Base-by-base conservation (phyloP, 2,329 filamentous ascomycete genomes). In the Truncatella angustata region DNA sequence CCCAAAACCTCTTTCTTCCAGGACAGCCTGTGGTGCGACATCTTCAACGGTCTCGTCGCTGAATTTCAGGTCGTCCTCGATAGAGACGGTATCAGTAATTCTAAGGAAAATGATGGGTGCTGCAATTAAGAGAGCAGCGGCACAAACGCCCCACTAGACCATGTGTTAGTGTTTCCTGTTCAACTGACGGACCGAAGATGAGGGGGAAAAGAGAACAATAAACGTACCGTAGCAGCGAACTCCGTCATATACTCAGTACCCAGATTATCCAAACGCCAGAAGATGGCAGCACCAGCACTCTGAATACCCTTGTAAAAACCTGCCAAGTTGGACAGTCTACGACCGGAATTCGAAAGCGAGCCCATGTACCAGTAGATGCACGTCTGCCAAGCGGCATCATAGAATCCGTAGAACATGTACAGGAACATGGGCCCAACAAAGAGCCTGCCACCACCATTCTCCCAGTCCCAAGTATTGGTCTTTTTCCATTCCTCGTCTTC, bases 341-440 rank as follows among this genome's bases (percentile, higher is more conserved):
- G 90, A 55, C 89, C 85, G 57, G 93, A 96, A 81, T 97, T 97
- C 66, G 90, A 92, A 39, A 97, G 79, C 6, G 92, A 84, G 47
- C 93, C 93, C 88, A 97, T 96, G 66, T 84, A 91, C 92, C 92
- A 97, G 78, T 97, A 97, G 46, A 92, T 86, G 63, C 79, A 85
- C 0, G 91, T 93, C 75, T 97, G 93, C 87, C 91, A 97, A 50
- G 86, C 82, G 39, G 92, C 90, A 67, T 97, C 93, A 59, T 64
- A 67, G 36, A 68, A 63, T 34, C 65, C 66, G 55, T 69, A 66
- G 55, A 68, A 68, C 40, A 69, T 87, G 74, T 89, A 91, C 51
- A 91, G 72, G 68, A 91, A 87, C 78, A 91, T 87, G 1, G 86
- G 85, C 0, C 86, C 87, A 50, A 84, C 72, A 63, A 86, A 91